phyloP scores from a whole-genome alignment of 164 flowering plant genomes.

The Chloranthus sessilifolius region DNA sequence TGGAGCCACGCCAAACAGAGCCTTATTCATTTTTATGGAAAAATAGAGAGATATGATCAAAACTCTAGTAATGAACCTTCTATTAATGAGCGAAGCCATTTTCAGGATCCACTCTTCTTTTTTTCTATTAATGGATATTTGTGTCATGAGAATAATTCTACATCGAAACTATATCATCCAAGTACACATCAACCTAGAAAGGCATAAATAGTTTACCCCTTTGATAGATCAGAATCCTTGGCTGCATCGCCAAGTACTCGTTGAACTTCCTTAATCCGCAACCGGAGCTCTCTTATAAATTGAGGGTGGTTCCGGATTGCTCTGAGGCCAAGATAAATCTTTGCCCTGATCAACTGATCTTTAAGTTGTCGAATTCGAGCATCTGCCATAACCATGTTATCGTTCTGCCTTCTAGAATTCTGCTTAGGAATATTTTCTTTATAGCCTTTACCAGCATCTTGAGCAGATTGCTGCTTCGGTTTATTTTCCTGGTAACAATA shows the following conservation, averaged over 20 bases:
- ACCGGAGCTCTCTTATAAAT: slow-evolving; percentile 60
- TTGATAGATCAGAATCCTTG: slow-evolving; percentile 73
- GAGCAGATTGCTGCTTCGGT: slow-evolving; percentile 17
- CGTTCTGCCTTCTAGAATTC: slow-evolving; percentile 26
- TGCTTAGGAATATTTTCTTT: slow-evolving; percentile 15
- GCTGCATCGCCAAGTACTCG: slow-evolving; percentile 66
- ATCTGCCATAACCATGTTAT: slow-evolving; percentile 31
- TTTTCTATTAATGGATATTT: too few relatives aligned
- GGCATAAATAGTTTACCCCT: slow-evolving; percentile 29
- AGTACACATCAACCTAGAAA: too few relatives aligned
- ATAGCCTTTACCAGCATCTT: slow-evolving; percentile 19
- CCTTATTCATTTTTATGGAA: too few relatives aligned
- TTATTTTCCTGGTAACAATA: slow-evolving; percentile 29
- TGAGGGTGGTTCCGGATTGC: slow-evolving; percentile 61
- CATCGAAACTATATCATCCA: too few relatives aligned
- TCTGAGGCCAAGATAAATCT: slow-evolving; percentile 61
- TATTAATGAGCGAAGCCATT: too few relatives aligned
- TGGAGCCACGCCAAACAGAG: too few relatives aligned
- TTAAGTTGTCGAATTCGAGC: slow-evolving; percentile 56
- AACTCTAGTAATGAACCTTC: too few relatives aligned
- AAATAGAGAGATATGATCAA: too few relatives aligned
- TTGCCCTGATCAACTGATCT: slow-evolving; percentile 77
- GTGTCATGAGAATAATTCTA: too few relatives aligned
- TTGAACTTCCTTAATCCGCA: slow-evolving; percentile 65
- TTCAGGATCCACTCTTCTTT: too few relatives aligned